Evolutionary conservation across 495 filamentous ascomycete genomes (phyloP), one percentile per base, ranked within the genome.

Genomic region (Alectoria sarmentosa): DNA sequence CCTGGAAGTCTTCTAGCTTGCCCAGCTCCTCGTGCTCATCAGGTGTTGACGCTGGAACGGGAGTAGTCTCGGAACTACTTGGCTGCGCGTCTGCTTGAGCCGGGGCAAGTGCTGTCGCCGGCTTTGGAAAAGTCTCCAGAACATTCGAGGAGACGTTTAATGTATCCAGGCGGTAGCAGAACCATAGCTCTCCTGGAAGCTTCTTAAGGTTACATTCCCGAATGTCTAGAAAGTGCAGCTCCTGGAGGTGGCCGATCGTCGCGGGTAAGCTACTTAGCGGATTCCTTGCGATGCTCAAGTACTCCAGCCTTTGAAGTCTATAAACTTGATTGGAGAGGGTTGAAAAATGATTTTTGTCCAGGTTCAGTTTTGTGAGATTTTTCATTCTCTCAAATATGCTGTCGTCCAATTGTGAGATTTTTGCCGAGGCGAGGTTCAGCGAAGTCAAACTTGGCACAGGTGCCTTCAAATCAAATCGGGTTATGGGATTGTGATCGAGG

Each of bases 131-230:
- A 60, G 80, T 84, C 26, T 91, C 87, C 5, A 99, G 77, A 14
- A 97, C 83, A 69, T 99, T 99, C 11, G 94, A 95, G 3, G 92
- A 97, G 23, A 96, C 86, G 74, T 99, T 99, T 57, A 99, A 81
- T 0, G 89, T 91, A 72, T 96, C 91, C 62, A 99, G 76, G 69
- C 87, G 91, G 65, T 84, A 83, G 55, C 92, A 90, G 79, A 89
- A 90, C 94, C 94, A 99, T 17, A 98, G 80, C 69, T 99, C 94
- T 69, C 90, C 84, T 9, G 94, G 94, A 39, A 99, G 79, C 60
- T 84, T 86, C 68, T 88, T 87, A 54, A 99, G 79, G 71, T 96
- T 98, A 76, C 97, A 98, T 68, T 92, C 91, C 68, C 91, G 84
- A 42, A 96, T 75, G 74, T 98, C 93, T 19, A 99, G 78, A 64